Conservation (phyloP, 805 yeast genomes). For the Lipomyces japonicus region DNA sequence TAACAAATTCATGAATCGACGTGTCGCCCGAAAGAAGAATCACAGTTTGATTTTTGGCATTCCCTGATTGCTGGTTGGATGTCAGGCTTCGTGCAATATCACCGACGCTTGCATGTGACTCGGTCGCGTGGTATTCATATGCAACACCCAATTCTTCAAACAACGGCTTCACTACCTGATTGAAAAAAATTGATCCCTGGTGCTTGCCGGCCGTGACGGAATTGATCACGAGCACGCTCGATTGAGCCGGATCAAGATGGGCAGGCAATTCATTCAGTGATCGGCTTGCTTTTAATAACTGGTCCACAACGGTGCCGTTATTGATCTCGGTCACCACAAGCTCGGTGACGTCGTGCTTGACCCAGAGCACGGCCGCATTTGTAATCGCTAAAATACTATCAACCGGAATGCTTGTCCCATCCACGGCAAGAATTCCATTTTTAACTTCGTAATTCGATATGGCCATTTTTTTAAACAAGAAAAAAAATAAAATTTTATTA, state of each 20-base stretch:
- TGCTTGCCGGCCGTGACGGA: slow-evolving; percentile 36
- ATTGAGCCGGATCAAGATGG: slow-evolving; percentile 4
- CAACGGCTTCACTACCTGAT: slow-evolving; percentile 36
- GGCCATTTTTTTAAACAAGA: too few species aligned
- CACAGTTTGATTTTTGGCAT: slow-evolving; percentile 39
- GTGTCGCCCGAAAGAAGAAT: slow-evolving; percentile 83
- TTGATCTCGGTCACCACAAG: too few species aligned
- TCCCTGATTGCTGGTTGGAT: slow-evolving; percentile 2
- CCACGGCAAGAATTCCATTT: too few species aligned
- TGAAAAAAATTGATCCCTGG: slow-evolving; percentile 32
- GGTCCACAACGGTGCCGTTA: too few species aligned
- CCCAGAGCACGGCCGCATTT: too few species aligned
- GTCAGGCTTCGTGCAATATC: slow-evolving; percentile 36
- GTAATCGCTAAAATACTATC: too few species aligned
- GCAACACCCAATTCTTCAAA: slow-evolving; percentile 35
- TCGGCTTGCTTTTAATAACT: too few species aligned
- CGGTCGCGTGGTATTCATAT: slow-evolving; percentile 40
- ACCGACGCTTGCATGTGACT: slow-evolving; percentile 32
- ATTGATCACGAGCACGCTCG: slow-evolving; percentile 37
- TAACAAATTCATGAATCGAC: slow-evolving; percentile 70
- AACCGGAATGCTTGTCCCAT: too few species aligned
- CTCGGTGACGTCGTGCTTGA: too few species aligned
- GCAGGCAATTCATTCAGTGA: slow-evolving; percentile 10
- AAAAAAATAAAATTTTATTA: too few species aligned
- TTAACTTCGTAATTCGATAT: too few species aligned